Percentiles rank a stretch among this genome's conserved stretches.
These are phyloP conservation scores for Neurospora tetraspora DNA, from an alignment of 495 filamentous ascomycete genomes.

Conservation along the genomic window DNA sequence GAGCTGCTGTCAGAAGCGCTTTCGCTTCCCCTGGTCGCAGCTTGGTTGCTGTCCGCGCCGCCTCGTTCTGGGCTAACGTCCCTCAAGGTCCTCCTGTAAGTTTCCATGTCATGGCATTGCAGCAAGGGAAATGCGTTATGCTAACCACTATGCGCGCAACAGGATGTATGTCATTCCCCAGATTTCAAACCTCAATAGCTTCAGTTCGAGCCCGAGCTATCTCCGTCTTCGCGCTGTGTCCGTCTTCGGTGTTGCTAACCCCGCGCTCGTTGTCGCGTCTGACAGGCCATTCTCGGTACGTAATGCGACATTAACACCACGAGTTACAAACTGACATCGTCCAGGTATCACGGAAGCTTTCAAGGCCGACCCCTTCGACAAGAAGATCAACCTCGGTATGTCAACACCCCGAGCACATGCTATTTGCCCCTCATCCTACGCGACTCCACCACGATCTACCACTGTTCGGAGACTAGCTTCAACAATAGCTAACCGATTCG, in stretches of 20 bases:
- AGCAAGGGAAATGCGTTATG: background rate
- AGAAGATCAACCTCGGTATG: conserved; percentile 96
- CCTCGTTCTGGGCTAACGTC: conserved; percentile 80
- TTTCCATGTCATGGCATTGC: conserved; percentile 10
- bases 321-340: conserved; percentile 7
- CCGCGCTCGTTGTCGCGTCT: background rate
- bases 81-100: conserved; percentile 89
- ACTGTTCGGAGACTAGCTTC: no score
- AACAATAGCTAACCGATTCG: background rate
- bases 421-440: background rate
- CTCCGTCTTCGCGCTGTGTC: background rate
- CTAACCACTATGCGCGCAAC: conserved; percentile 1
- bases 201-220: background rate
- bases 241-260: conserved; percentile 11
- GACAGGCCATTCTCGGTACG: conserved; percentile 69
- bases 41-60: conserved; percentile 51
- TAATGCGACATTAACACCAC: conserved; percentile 1
- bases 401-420: conserved; percentile 14
- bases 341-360: conserved; percentile 95
- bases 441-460: background rate
- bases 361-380: conserved; percentile 83
- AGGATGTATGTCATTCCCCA: conserved; percentile 51
- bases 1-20: conserved; percentile 15
- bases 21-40: conserved; percentile 13
- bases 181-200: background rate